A percentile compares a stretch with the other conserved stretches of the same genome.
Conservation (phyloP, 2,329 filamentous ascomycete species). For the Fusarium sambucinum region DNA sequence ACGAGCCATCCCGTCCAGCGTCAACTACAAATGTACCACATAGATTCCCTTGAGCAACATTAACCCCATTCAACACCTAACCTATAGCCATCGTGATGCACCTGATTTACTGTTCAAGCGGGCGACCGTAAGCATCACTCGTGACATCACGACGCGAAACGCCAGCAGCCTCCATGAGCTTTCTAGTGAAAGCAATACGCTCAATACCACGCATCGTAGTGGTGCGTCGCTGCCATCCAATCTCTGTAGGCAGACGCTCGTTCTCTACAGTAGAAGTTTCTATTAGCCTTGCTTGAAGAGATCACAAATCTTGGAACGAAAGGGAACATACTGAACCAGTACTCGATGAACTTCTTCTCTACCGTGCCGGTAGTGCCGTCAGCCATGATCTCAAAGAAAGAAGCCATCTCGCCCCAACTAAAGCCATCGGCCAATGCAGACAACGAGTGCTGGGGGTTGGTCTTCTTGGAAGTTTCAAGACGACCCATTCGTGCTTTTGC, state of each 20-base stretch:
- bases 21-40: too few species aligned
- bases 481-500: slow-evolving; percentile 15
- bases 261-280: neutral
- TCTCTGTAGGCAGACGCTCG: slow-evolving; percentile 9
- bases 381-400: slow-evolving; percentile 24
- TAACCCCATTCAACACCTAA: too few species aligned
- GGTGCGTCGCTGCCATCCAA: slow-evolving; percentile 18
- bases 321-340: slow-evolving; percentile 13
- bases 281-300: neutral
- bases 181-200: slow-evolving; percentile 3
- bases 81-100: neutral
- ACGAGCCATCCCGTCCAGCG: fast-evolving
- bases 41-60: too few species aligned
- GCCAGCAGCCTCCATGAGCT: slow-evolving; percentile 11
- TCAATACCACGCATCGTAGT: neutral
- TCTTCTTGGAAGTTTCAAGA: neutral
- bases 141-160: slow-evolving; percentile 4
- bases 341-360: slow-evolving; percentile 18
- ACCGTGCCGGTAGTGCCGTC: slow-evolving; percentile 18
- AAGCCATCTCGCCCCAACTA: slow-evolving; percentile 23
- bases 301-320: fast-evolving
- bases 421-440: slow-evolving; percentile 6
- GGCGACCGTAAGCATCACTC: neutral
- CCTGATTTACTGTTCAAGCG: fast-evolving
- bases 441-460: slow-evolving; percentile 8